phyloP scores from a whole-genome alignment of 2,329 filamentous ascomycete genomes.

The Epichloe elymi region DNA sequence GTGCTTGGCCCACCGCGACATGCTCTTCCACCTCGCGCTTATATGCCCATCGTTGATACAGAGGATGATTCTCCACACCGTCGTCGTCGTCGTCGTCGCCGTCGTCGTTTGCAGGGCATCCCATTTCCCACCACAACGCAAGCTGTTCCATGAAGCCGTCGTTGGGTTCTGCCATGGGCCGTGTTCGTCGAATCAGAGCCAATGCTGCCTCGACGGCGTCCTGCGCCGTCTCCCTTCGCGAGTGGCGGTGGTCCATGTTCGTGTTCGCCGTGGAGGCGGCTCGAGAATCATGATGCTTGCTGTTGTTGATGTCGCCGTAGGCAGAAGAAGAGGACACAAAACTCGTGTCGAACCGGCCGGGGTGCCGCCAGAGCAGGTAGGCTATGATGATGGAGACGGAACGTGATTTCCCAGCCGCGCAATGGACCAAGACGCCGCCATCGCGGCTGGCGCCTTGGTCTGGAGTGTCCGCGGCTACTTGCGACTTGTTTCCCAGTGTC shows the following conservation, averaged over 20 bases:
- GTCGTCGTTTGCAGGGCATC: constrained; percentile 42
- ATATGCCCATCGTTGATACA: constrained; percentile 64
- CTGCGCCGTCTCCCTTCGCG: constrained; percentile 22
- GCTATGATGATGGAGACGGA: constrained; percentile 76
- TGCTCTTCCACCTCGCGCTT: constrained; percentile 40
- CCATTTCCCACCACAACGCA: constrained; percentile 76
- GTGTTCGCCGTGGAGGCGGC: not conserved
- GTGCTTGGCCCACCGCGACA: constrained; percentile 63
- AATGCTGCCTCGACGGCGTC: constrained; percentile 50
- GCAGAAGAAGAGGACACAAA: constrained; percentile 14
- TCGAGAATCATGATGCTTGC: not conserved
- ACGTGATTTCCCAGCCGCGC: constrained; percentile 92
- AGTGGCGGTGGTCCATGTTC: constrained; percentile 5
- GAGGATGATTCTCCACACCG: constrained; percentile 49
- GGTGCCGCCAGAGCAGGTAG: constrained; percentile 63
- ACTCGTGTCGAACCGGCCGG: constrained; percentile 35
- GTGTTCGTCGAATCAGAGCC: constrained; percentile 51
- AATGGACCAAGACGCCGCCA: constrained; percentile 46
- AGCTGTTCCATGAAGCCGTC: constrained; percentile 84
- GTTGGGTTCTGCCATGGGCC: constrained; percentile 79
- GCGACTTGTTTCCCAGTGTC: not conserved
- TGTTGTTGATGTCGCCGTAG: constrained; percentile 8
- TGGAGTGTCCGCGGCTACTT: not conserved
- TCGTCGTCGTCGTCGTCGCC: constrained; percentile 28
- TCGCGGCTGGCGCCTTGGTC: constrained; percentile 5